Percentiles rank a stretch among this genome's conserved stretches.
These are phyloP conservation scores for Calonectria honghensis DNA, from an alignment of 2,329 filamentous ascomycete species.

Conservation along the genomic window DNA sequence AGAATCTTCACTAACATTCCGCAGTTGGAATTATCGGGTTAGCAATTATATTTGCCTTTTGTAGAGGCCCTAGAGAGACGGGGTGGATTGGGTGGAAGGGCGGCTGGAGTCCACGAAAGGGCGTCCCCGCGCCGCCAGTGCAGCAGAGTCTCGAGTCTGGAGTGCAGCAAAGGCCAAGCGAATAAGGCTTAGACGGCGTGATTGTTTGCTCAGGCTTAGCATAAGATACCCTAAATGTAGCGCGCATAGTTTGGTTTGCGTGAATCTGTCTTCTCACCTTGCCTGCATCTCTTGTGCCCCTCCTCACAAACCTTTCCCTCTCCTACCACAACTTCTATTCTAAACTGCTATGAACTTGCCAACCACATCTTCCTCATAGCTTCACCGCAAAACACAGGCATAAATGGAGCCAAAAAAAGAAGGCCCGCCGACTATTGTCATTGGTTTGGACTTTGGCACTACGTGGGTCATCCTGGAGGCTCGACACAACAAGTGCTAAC, in stretches of 20 bases:
- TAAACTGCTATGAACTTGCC: background rate
- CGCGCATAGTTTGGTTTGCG: background rate
- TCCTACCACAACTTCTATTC: background rate
- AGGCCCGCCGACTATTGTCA: constrained; percentile 50
- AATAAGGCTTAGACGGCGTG: background rate
- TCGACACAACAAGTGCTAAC: constrained; percentile 25
- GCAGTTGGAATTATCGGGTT: constrained; percentile 53
- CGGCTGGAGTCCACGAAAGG: constrained; percentile 52
- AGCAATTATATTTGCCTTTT: constrained; percentile 55
- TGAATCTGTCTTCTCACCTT: background rate
- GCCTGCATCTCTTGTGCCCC: background rate
- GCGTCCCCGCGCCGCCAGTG: constrained; percentile 25
- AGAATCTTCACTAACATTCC: background rate
- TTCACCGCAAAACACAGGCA: background rate
- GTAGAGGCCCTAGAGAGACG: constrained; percentile 56
- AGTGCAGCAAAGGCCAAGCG: background rate
- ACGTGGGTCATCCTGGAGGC: constrained; percentile 57
- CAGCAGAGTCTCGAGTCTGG: constrained; percentile 40
- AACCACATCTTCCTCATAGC: background rate
- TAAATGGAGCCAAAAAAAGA: background rate
- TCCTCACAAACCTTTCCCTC: background rate
- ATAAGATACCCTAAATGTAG: background rate
- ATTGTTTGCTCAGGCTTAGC: background rate
- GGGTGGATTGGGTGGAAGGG: constrained; percentile 60
- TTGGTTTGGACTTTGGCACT: constrained; percentile 68